Conservation (phyloP, 305 asterid species). For the Andrographis paniculata region DNA sequence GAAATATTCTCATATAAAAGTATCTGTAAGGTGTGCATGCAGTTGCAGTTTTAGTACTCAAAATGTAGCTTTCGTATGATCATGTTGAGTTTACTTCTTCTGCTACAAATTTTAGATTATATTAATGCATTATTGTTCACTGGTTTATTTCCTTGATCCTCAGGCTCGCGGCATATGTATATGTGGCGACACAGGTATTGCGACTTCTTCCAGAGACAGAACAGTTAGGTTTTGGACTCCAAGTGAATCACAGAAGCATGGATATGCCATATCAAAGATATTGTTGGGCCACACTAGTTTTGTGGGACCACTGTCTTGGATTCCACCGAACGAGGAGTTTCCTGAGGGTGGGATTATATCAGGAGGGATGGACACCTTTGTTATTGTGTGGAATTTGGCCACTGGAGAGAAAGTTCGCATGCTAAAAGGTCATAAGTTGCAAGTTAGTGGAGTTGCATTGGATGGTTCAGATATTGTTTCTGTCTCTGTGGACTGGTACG, state of each 20-base stretch:
- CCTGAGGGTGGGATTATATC: slow-evolving; percentile 88
- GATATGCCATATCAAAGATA: slow-evolving; percentile 51
- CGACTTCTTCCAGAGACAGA: slow-evolving; percentile 88
- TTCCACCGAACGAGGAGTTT: slow-evolving; percentile 62
- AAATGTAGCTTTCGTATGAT: not conserved
- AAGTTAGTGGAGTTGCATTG: slow-evolving; percentile 74
- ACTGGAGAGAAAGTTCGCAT: slow-evolving; percentile 63
- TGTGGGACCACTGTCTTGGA: slow-evolving; percentile 92
- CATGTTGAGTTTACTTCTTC: not conserved
- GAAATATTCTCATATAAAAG: no score
- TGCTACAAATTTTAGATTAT: not conserved
- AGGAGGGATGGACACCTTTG: slow-evolving; percentile 93
- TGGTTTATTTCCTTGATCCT: slow-evolving; percentile 10
- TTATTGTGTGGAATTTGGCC: slow-evolving; percentile 78
- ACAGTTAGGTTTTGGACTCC: slow-evolving; percentile 80
- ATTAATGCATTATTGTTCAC: slow-evolving; percentile 7
- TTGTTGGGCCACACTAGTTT: slow-evolving; percentile 89
- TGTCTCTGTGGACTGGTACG: slow-evolving; percentile 79
- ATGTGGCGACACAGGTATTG: slow-evolving; percentile 72
- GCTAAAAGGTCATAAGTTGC: slow-evolving; percentile 71
- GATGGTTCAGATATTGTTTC: slow-evolving; percentile 83
- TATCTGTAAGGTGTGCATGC: not conserved
- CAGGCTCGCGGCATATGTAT: slow-evolving; percentile 94
- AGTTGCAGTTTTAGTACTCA: not conserved
- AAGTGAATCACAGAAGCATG: slow-evolving; percentile 48